Conservation (phyloP, 495 filamentous ascomycete genomes). For the Neurospora sp. region DNA sequence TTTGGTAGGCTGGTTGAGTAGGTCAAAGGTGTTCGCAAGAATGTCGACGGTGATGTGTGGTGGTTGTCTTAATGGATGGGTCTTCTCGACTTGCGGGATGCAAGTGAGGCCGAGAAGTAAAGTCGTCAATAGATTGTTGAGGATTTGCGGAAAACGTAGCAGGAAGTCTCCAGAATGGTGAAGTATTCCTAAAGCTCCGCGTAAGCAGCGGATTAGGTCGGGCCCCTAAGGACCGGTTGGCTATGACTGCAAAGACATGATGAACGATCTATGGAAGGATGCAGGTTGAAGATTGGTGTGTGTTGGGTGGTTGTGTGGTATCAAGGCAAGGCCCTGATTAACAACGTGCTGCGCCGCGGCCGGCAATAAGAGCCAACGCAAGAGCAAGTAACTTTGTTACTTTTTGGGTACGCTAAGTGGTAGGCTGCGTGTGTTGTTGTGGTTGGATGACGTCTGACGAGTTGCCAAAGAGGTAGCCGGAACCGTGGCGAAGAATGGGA, state of each 20-base stretch:
- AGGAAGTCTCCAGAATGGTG: slow-evolving; percentile 14
- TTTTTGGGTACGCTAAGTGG: neutral
- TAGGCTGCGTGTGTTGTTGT: neutral
- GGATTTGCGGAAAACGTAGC: neutral
- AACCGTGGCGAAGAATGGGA: slow-evolving; percentile 4
- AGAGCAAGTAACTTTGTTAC: neutral
- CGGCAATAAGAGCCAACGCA: neutral
- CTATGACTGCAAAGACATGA: slow-evolving; percentile 45
- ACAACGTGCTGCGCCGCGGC: neutral
- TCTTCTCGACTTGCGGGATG: neutral
- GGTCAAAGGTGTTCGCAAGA: neutral
- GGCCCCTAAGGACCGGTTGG: slow-evolving; percentile 49
- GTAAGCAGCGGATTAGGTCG: slow-evolving; percentile 20
- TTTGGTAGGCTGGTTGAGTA: neutral
- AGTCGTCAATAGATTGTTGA: slow-evolving; percentile 1
- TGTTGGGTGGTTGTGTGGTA: slow-evolving; percentile 5
- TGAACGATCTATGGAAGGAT: slow-evolving; percentile 7
- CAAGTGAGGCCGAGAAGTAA: neutral
- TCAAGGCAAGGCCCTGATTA: slow-evolving; percentile 4
- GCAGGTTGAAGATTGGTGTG: slow-evolving; percentile 9
- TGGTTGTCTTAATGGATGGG: neutral
- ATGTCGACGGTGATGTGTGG: neutral
- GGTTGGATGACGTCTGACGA: slow-evolving; percentile 6
- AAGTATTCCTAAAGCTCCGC: slow-evolving; percentile 17
- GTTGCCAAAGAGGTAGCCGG: slow-evolving; percentile 1